These are phyloP conservation scores for Gastrolobium bilobum DNA, from an alignment of 306 rosid species.

Conservation along the genomic window DNA sequence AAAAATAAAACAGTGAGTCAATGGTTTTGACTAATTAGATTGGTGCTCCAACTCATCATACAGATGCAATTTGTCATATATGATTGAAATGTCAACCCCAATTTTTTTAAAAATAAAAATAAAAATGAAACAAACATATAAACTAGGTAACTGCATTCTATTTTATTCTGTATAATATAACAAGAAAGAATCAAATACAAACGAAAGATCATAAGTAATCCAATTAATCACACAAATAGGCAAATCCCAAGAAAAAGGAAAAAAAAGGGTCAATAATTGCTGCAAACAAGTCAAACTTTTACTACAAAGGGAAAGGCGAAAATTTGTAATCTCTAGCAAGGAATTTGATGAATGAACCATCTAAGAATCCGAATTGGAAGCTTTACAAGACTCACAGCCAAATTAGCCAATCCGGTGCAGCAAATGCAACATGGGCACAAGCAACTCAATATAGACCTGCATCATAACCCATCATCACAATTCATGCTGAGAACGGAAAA, in stretches of 20 bases:
- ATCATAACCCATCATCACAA: constrained; percentile 2
- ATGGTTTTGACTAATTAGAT: background rate
- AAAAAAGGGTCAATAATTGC: background rate
- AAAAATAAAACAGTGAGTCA: background rate
- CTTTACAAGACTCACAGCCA: constrained; percentile 78
- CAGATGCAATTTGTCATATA: background rate
- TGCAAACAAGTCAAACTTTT: background rate
- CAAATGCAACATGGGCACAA: constrained; percentile 90
- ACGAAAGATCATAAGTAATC: background rate
- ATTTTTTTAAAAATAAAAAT: background rate
- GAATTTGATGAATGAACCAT: constrained; percentile 76
- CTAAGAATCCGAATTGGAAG: constrained; percentile 69
- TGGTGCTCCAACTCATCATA: background rate
- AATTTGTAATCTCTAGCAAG: constrained; percentile 55
- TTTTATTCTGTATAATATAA: background rate
- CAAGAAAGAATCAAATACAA: constrained; percentile 21
- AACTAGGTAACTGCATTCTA: background rate
- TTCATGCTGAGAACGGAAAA: background rate
- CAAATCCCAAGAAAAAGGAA: background rate
- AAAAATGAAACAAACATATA: background rate
- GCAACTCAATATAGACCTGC: constrained; percentile 80
- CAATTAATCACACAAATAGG: constrained; percentile 21
- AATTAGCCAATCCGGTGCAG: constrained; percentile 68
- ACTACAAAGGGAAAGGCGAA: background rate
- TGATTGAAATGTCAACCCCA: background rate